A percentile compares a stretch with the other conserved stretches of the same genome.
These are phyloP conservation scores for Neurospora sp. DNA, from an alignment of 495 filamentous ascomycete species.

Conservation along the genomic window DNA sequence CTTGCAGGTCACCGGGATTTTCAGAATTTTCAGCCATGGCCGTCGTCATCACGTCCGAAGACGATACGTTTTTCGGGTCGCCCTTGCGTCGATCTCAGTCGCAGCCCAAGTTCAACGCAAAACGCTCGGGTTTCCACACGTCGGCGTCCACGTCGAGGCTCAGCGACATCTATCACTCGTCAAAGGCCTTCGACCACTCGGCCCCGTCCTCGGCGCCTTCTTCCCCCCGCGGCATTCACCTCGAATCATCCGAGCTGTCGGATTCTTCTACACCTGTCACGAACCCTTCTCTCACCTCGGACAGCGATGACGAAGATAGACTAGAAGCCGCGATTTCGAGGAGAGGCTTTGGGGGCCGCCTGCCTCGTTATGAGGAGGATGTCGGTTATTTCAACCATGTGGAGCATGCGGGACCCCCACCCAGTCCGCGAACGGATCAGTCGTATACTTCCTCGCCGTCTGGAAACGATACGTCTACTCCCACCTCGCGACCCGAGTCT, in stretches of 20 bases:
- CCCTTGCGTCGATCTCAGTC: constrained; percentile 39
- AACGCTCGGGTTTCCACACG: constrained; percentile 26
- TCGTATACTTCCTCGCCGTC: constrained; percentile 37
- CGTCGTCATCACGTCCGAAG: constrained; percentile 35
- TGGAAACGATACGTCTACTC: constrained; percentile 32
- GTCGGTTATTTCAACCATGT: constrained; percentile 33
- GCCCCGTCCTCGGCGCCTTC: constrained; percentile 39
- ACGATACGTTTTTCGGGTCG: constrained; percentile 33
- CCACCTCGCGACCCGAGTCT: constrained; percentile 37
- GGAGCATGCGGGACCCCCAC: constrained; percentile 39
- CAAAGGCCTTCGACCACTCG: constrained; percentile 27
- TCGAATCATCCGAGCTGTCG: constrained; percentile 30
- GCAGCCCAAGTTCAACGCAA: constrained; percentile 32
- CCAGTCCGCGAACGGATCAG: constrained; percentile 32
- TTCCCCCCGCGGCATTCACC: constrained; percentile 28
- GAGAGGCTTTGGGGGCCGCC: constrained; percentile 35
- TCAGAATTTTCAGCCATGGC: constrained; percentile 27
- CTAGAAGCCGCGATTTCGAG: constrained; percentile 26
- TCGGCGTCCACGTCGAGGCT: constrained; percentile 34
- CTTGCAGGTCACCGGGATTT: constrained; percentile 17
- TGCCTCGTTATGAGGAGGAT: constrained; percentile 50
- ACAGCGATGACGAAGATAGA: constrained; percentile 39
- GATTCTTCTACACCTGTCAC: constrained; percentile 51
- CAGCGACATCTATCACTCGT: constrained; percentile 26
- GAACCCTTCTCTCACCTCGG: constrained; percentile 49